Base-by-base conservation (phyloP, 768 basidiomycete species). In the Pleurotus tuber-regium region DNA sequence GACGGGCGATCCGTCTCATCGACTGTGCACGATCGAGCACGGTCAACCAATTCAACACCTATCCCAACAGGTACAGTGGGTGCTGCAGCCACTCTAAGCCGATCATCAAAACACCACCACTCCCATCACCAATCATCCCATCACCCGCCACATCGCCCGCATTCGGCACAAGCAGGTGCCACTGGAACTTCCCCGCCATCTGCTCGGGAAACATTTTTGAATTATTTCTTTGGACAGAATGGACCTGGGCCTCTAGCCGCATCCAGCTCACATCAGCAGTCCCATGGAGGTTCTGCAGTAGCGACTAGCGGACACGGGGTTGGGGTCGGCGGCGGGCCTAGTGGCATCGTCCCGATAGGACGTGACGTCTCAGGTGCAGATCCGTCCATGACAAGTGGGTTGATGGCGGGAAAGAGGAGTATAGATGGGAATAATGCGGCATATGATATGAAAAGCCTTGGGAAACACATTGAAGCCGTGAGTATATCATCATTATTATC, bases 401-500 rank as follows among this genome's bases (percentile, higher is more conserved):
- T 89, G 23, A 76, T 89, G 80, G 80, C 81, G 16, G 79, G 82
- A 11, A 86, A 83, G 69, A 71, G 80, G 44, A 73, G 75, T 9
- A 64, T 89, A 43, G 90, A 94, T 59, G 87, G 75, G 42, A 88
- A 75, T 65, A 88, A 78, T 59, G 89, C 94, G 50, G 94, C 90
- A 41, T 98, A 85, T 66, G 97, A 98, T 66, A 99, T 99, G 97
- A 98, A 93, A 78, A 97, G 93, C 63, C 75, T 98, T 47, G 93
- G 95, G 36, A 94, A 89, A 70, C 97, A 99, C 63, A 90, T 99
- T 53, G 97, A 99, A 69, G 91, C 95, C 56, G 95, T 98, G 62
- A 78, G 91, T 83, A 16, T 5, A 16, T 43, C 14, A 47, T 16
- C 29, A n/a, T n/a, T n/a, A n/a, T 38, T 24, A 23, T 44, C 28